Percentiles rank a stretch among this genome's conserved stretches.
Evolutionary conservation across 31 red algal genomes (phyloP).

Genomic region (Endocladia muricata): DNA sequence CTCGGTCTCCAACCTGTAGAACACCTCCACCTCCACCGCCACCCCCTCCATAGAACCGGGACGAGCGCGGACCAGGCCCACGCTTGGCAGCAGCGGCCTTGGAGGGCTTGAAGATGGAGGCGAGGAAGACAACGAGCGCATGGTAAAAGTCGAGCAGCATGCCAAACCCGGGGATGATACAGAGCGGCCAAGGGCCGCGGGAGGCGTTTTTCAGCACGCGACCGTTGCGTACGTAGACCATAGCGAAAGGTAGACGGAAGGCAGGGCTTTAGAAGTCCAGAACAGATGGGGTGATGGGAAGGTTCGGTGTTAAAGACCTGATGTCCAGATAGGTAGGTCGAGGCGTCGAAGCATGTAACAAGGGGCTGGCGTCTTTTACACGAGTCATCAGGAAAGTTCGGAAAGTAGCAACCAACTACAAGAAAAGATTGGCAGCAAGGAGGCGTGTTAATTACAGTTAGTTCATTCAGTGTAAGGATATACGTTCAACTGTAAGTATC

Average conservation of each 20-base stretch:
- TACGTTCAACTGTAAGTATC: no score
- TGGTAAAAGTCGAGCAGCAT: constrained; percentile 42
- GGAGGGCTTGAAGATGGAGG: constrained; percentile 59
- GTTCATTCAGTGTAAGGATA: no score
- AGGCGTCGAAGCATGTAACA: no score
- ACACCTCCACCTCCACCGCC: constrained; percentile 71
- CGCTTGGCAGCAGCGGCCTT: constrained; percentile 7
- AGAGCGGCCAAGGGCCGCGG: constrained; percentile 65
- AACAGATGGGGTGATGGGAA: no score
- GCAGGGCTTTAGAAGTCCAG: no score
- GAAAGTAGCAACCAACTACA: no score
- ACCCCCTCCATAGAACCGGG: constrained; percentile 55
- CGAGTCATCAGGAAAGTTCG: no score
- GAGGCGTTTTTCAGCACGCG: constrained; percentile 41
- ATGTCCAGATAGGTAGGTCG: no score
- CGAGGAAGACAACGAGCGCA: constrained; percentile 35
- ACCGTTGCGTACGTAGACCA: constrained; percentile 69
- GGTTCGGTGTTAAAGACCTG: no score
- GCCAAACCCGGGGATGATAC: constrained; percentile 63
- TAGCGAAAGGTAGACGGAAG: background rate
- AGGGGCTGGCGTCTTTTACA: no score
- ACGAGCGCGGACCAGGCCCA: constrained; percentile 21
- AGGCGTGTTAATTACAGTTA: no score
- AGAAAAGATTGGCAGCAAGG: no score
- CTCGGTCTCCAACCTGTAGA: constrained; percentile 59